Conservation (phyloP, 2,329 filamentous ascomycete species). For the Phialophora tarda region DNA sequence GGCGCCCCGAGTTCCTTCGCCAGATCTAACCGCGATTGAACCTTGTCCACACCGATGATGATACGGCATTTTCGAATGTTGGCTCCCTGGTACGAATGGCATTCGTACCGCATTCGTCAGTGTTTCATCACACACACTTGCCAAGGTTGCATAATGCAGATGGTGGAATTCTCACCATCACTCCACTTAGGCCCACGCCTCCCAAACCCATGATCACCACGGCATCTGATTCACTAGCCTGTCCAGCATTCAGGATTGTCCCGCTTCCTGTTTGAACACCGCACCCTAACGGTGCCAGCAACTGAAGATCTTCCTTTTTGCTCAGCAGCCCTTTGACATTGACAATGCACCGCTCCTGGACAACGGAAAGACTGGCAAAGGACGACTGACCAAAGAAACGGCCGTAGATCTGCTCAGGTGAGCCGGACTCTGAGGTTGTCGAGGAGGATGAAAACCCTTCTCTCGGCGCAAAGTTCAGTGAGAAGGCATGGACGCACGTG, state of each 20-base stretch:
- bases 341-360: constrained; percentile 49
- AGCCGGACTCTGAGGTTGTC: constrained; percentile 23
- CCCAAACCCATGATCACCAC: constrained; percentile 52
- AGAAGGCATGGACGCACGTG: constrained; percentile 56
- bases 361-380: constrained; percentile 50
- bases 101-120: too few relatives aligned
- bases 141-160: too few relatives aligned
- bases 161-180: constrained; percentile 46
- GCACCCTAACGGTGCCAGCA: neutral
- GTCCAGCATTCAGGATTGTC: constrained; percentile 45
- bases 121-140: too few relatives aligned
- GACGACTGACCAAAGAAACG: constrained; percentile 58
- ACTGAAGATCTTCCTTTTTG: constrained; percentile 8
- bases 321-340: constrained; percentile 51
- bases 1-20: constrained; percentile 51
- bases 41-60: constrained; percentile 51
- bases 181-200: constrained; percentile 54
- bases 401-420: constrained; percentile 43
- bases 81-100: constrained; percentile 40
- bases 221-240: constrained; percentile 45
- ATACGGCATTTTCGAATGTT: constrained; percentile 48
- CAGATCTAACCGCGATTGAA: constrained; percentile 45
- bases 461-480: constrained; percentile 50
- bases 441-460: constrained; percentile 11
- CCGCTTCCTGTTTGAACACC: constrained; percentile 48